Base-by-base conservation (phyloP, 1,284 basidiomycete species). In the Ganoderma multipileum region DNA sequence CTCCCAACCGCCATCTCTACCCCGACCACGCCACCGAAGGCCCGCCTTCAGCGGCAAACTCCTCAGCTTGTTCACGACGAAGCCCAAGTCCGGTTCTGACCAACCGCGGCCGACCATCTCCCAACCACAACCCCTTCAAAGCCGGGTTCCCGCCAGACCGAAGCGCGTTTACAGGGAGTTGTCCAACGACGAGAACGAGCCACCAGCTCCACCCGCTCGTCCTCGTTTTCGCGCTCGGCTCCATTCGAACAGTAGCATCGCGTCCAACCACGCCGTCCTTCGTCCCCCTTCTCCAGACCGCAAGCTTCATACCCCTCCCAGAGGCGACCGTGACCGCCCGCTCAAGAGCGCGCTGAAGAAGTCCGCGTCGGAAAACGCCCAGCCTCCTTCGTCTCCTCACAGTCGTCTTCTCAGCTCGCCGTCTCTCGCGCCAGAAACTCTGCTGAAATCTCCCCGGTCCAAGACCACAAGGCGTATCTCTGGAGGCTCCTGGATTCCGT, bases 271-370 rank as follows among this genome's bases (percentile, higher is more conserved):
- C 38, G 57, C 63, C 2, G 16, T 55, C 20, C 52, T 42, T 36
- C 41, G 42, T 52, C 47, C 63, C 33, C 33, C 38, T 7, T 60
- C 26, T 38, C 26, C 64, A 1, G 30, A 42, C 12, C 28, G 12
- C 30, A 63, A 62, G 52, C 44, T 62, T 3, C 44, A 50, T 55
- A 16, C 57, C 8, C 55, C 26, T 20, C 55, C 50, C 18, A n/a
- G 12, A 23, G 55, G 41, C 6, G 39, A 28, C 38, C 50, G n/a
- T 12, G 26, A 30, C 11, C 65, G 59, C 26, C 67, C 68, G 39
- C 63, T 72, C 61, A 72, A 70, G 69, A 70, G 71, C 61, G 71
- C 69, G 11, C 28, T 72, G 60, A 72, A 72, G 63, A 70, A 66
- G 44, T 67, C 65, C 18, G 23, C 60, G 2, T 41, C 67, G 7